Evolutionary conservation across 1,139 yeast species (phyloP), one percentile per base, ranked within the genome.

Genomic region (Saccharomycopsis phalli): DNA sequence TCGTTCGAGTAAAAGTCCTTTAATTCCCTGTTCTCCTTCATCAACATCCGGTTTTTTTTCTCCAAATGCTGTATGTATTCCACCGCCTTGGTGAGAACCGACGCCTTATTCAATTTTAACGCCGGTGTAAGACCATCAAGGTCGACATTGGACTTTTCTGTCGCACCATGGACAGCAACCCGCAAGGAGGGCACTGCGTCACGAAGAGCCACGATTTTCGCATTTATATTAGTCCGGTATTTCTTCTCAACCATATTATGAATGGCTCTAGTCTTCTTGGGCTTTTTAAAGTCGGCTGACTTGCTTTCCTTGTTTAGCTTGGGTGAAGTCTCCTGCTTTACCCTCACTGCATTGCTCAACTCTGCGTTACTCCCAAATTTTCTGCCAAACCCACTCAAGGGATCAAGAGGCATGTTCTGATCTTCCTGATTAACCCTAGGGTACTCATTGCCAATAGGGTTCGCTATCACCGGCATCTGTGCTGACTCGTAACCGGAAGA

Each of bases 241-340:
- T 81, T 76, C 59, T 81, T 80, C 55, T 81, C 93, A 52, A 81
- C 80, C 72, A 81, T 71, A 53, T 81, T 81, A 58, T 81, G 91
- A n/a, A 86, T 76, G 10, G 79, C 69, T 53, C 73, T 71, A 7
- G 64, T 66, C 40, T 74, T 69, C 39, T 39, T 38, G 2, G 36
- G 41, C 29, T 41, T 43, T 4, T 41, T 34, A 18, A 23, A 23
- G 10, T 14, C 5, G 13, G 20, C 8, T 6, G 30, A 23, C 11
- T 18, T 8, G 13, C 8, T 14, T 8, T 31, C 22, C 27, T 17
- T n/a, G 20, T 6, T 14, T 25, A 16, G 34, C 36, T 19, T 11
- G 5, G 25, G 22, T 5, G 25, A 19, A n/a, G 5, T 11, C 27
- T 18, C 19, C n/a, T 18, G 13, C 10, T 21, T 33, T 8, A 20